Percentiles rank a stretch among this genome's conserved stretches.
These are phyloP conservation scores for Claviceps spartinae DNA, from an alignment of 2,329 filamentous ascomycete species.

Conservation along the genomic window DNA sequence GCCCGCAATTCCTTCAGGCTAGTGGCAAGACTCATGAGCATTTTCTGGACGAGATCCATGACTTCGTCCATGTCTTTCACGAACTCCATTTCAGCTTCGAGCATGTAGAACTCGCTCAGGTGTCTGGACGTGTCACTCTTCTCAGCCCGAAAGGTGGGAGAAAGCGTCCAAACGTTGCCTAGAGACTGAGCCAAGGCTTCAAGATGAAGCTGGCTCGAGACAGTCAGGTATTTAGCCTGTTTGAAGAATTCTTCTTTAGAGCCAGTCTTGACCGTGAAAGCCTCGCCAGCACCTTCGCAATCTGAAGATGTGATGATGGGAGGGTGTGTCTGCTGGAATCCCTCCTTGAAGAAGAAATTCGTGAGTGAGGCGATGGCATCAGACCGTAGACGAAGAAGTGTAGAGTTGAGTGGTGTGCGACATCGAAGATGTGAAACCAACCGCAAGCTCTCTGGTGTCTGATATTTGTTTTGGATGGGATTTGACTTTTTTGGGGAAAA, in stretches of 20 bases:
- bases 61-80: conserved; percentile 54
- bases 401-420: conserved; percentile 67
- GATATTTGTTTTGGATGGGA: conserved; percentile 93
- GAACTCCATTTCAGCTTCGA: conserved; percentile 83
- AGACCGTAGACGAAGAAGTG: conserved; percentile 71
- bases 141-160: conserved; percentile 87
- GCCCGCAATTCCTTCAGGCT: conserved; percentile 28
- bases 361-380: conserved; percentile 60
- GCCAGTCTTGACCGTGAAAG: conserved; percentile 57
- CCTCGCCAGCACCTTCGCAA: conserved; percentile 91
- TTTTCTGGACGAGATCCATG: conserved; percentile 67
- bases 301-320: conserved; percentile 94
- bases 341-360: conserved; percentile 57
- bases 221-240: conserved; percentile 82
- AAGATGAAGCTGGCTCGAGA: conserved; percentile 87
- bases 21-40: conserved; percentile 45
- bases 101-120: conserved; percentile 97
- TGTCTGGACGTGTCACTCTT: conserved; percentile 87
- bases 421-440: conserved; percentile 77
- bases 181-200: conserved; percentile 83
- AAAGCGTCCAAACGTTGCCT: conserved; percentile 84
- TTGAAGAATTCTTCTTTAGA: conserved; percentile 53
- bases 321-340: conserved; percentile 75
- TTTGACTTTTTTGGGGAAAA: conserved; percentile 53
- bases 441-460: conserved; percentile 77